A percentile compares a stretch with the other conserved stretches of the same genome.
These are phyloP conservation scores for Amanita pseudoporphyria DNA, from an alignment of 768 basidiomycete species.

Conservation along the genomic window DNA sequence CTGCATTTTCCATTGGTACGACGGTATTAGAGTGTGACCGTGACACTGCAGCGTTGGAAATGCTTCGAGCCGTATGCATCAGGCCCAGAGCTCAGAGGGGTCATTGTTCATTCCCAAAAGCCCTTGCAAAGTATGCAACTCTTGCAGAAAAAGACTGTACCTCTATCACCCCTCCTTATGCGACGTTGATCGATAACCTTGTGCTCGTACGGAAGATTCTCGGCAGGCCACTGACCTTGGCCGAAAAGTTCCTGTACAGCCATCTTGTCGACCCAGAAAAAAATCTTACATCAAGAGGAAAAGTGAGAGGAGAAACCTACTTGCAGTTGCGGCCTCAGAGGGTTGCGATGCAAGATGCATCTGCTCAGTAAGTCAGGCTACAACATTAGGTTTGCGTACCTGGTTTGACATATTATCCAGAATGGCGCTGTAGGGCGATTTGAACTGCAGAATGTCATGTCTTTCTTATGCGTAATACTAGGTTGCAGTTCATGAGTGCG, in stretches of 20 bases:
- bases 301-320: conserved; percentile 79
- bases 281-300: conserved; percentile 51
- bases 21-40: neutral
- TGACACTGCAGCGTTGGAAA: neutral
- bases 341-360: conserved; percentile 97
- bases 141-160: conserved; percentile 32
- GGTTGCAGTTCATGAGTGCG: conserved; percentile 98
- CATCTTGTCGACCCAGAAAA: conserved; percentile 78
- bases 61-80: neutral
- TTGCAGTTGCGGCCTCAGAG: conserved; percentile 86
- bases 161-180: conserved; percentile 82
- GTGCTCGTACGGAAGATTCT: conserved; percentile 59
- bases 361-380: conserved; percentile 59
- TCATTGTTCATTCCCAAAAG: conserved; percentile 16
- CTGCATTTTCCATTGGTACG: neutral
- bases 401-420: conserved; percentile 25
- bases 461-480: conserved; percentile 17
- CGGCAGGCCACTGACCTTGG: conserved; percentile 78
- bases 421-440: conserved; percentile 65
- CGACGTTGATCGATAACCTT: conserved; percentile 59
- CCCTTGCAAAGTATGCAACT: conserved; percentile 29
- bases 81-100: neutral
- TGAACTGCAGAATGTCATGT: neutral
- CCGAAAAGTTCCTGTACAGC: conserved; percentile 96
- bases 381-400: conserved; percentile 6